Base-by-base conservation (phyloP, 192 early-diverging fungal genomes). In the Coemansia sp. region DNA sequence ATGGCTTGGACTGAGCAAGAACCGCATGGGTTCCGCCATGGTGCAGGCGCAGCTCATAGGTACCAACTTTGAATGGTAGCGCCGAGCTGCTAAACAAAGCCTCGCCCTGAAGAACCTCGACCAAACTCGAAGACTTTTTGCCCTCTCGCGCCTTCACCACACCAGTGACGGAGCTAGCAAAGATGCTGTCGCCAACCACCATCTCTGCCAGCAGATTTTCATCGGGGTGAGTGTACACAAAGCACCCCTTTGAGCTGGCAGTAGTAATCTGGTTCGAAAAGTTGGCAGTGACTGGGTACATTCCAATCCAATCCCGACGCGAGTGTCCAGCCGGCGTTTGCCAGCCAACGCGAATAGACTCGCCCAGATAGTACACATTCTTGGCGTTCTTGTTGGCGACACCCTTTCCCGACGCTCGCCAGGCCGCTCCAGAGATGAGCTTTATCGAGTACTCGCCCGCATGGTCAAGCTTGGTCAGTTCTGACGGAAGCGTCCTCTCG, bases 41-140 rank as follows among this genome's bases (percentile, higher is more conserved):
- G 73, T 98, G 97, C 70, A 93, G 88, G 21, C 97, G 84, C 69
- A 93, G 88, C 77, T 97, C 95, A 68, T 94, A 98, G 0, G 81
- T 86, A 15, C 97, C 97, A 25, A 86, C 70, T 65, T 87, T 81
- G 90, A 95, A 98, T 8, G 94, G 94, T 40, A 97, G 54, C 3
- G 84, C 70, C 7, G 85, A 70, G 38, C 87, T 83, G 42, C 76
- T 61, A 61, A 96, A 96, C 9, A 83, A 64, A 3, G 92, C 81
- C 2, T 64, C 68, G 10, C 91, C 91, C 3, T 66, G 64, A 14
- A 74, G 49, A 1, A 70, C 52, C 14, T 56, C 15, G 12, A 60
- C 56, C 10, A 37, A 14, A 12, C 55, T 51, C 17, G 58, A n/a
- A 5, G 56, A 24, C 6, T 28, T 25, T 21, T 50, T 61, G 15